Evolutionary conservation across 2,329 filamentous ascomycete genomes (phyloP).

Genomic region (Periglandula ipomoeae): DNA sequence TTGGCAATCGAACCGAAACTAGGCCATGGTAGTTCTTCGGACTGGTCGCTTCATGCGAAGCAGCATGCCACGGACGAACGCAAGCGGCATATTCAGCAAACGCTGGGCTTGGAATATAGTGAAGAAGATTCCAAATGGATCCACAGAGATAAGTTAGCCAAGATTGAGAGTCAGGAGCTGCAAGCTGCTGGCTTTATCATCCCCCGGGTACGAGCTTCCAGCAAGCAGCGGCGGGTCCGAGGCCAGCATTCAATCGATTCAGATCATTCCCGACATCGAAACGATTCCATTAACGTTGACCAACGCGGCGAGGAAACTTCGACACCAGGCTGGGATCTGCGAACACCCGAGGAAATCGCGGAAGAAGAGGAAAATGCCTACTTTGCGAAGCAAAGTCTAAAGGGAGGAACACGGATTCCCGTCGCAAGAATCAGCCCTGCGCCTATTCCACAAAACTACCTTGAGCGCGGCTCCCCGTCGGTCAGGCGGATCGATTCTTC

Average conservation of each 20-base stretch:
- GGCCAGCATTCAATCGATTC: constrained; percentile 8
- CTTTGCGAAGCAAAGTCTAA: constrained; percentile 42
- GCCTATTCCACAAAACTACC: constrained; percentile 61
- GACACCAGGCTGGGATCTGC: constrained; percentile 58
- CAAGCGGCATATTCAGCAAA: constrained; percentile 17
- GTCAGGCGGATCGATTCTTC: constrained; percentile 47
- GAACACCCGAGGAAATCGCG: constrained; percentile 69
- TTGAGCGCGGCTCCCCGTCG: constrained; percentile 65
- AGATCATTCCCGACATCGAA: constrained; percentile 25
- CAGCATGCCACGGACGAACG: constrained; percentile 17
- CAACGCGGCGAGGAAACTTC: constrained; percentile 19
- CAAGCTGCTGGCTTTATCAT: constrained; percentile 66
- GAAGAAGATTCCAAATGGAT: constrained; percentile 70
- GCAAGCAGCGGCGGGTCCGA: constrained; percentile 31
- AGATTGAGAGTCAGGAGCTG: constrained; percentile 72
- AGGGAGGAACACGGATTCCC: constrained; percentile 73
- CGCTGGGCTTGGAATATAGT: constrained; percentile 21
- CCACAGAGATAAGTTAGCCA: constrained; percentile 73
- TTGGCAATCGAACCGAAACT: constrained; percentile 16
- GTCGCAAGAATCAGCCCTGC: constrained; percentile 71
- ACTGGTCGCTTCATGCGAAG: constrained; percentile 10
- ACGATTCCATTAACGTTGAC: constrained; percentile 35
- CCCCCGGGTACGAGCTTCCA: constrained; percentile 43
- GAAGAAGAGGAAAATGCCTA: constrained; percentile 44
- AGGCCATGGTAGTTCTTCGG: constrained; percentile 10